Conservation (phyloP, 148 eudicot species). For the Diospyros kaki region DNA sequence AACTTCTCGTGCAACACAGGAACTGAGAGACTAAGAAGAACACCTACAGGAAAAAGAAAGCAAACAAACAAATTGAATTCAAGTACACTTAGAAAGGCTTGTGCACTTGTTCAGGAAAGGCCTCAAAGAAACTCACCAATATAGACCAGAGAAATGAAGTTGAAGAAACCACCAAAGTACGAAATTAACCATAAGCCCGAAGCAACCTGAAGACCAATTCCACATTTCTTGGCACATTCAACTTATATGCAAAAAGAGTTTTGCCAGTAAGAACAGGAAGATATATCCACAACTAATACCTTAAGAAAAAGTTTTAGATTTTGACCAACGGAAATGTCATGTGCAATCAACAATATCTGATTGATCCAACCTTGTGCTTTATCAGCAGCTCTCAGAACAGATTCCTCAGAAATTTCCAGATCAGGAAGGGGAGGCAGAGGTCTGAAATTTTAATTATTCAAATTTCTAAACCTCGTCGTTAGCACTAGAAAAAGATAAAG, state of each 20-base stretch:
- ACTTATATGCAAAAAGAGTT: slow-evolving; percentile 1
- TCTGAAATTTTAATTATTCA: slow-evolving; percentile 30
- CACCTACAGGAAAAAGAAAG: slow-evolving; percentile 33
- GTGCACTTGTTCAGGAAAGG: background rate
- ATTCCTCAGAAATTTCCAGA: slow-evolving; percentile 70
- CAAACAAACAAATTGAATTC: background rate
- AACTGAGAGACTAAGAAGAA: slow-evolving; percentile 68
- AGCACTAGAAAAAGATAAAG: background rate
- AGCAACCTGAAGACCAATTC: slow-evolving; percentile 48
- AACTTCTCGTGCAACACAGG: slow-evolving; percentile 76
- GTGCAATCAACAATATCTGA: slow-evolving; percentile 57
- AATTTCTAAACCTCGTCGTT: background rate
- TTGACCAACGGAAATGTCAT: slow-evolving; percentile 70
- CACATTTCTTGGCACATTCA: background rate
- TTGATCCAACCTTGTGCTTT: slow-evolving; percentile 53
- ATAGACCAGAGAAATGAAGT: slow-evolving; percentile 67
- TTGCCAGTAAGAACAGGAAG: background rate
- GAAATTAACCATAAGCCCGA: slow-evolving; percentile 60
- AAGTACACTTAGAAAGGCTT: slow-evolving; percentile 4
- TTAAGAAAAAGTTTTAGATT: slow-evolving; percentile 58
- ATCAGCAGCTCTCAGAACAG: slow-evolving; percentile 59
- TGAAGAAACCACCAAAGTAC: slow-evolving; percentile 64
- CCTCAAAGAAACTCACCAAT: slow-evolving; percentile 44
- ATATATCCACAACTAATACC: slow-evolving; percentile 33
- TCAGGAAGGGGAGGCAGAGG: slow-evolving; percentile 96